Evolutionary conservation across 805 yeast species (phyloP), one percentile per base, ranked within the genome.

Genomic region (Helenozyma baotianmanensis): DNA sequence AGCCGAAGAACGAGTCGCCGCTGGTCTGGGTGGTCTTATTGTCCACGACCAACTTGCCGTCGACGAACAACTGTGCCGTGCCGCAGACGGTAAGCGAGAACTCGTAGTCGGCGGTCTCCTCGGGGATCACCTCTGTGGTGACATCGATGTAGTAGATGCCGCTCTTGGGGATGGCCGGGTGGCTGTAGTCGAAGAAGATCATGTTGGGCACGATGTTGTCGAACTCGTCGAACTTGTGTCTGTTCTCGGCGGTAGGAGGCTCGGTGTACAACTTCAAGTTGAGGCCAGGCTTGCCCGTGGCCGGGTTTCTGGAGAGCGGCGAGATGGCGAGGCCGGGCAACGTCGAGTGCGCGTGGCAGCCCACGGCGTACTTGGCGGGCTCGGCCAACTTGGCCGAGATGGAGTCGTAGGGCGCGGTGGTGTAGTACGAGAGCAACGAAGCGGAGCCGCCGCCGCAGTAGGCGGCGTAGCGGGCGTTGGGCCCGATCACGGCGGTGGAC

Each of bases 381-480:
- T 47, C 41, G 10, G 54, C 60, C 32, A 60, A 38, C 33, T 56
- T 58, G 11, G 51, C 41, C 8, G 50, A 34, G 34, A 76, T 68
- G 12, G 72, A 77, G 12, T 72, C 70, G 27, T 51, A 65, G 3
- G 78, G 78, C 10, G 76, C 55, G 7, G 71, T 60, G 11, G 63
- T 56, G 50, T 74, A 71, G 47, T 72, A 65, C 4, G 77, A 68
- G 14, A 55, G 53, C 41, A 73, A 54, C 9, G 76, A 59, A 23
- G 82, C 80, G 14, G 81, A 76, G 6, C 83, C 83, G 41, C 83
- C 83, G 37, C 83, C 82, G 15, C 76, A 69, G 39, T 62, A 70
- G 24, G 69, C 65, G 6, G 76, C 60, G 28, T 49, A 53, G 41
- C 64, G 72, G 17, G 76, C 81, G 40, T 72, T 74, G 23, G 82